Percentiles rank a stretch among this genome's conserved stretches.
These are phyloP conservation scores for Ascochyta pisi DNA, from an alignment of 2,329 filamentous ascomycete species.

Conservation along the genomic window DNA sequence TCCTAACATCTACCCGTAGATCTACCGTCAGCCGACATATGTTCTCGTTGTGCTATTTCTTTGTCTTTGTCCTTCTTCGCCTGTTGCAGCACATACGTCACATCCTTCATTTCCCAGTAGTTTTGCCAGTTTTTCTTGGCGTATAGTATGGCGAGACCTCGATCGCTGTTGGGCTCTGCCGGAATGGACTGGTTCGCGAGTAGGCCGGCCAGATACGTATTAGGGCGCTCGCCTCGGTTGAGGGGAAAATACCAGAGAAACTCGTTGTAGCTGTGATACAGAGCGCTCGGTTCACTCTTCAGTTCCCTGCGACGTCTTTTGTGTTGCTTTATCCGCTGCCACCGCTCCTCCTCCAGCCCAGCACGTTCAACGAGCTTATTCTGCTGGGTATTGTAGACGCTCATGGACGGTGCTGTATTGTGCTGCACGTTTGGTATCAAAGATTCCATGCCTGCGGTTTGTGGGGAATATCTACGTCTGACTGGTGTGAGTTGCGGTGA, in stretches of 20 bases:
- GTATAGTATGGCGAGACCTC: conserved; percentile 15
- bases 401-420: background rate
- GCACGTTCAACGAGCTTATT: background rate
- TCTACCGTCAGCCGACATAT: background rate
- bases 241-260: conserved; percentile 9
- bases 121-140: conserved; percentile 23
- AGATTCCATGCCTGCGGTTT: background rate
- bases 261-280: conserved; percentile 20
- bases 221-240: background rate
- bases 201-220: conserved; percentile 7
- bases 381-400: background rate
- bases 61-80: background rate
- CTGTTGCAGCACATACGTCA: background rate
- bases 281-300: conserved; percentile 7
- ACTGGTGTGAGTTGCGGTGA: background rate
- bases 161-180: conserved; percentile 9
- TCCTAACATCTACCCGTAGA: background rate
- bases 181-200: conserved; percentile 22
- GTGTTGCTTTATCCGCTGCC: background rate
- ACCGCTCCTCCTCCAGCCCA: background rate
- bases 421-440: background rate
- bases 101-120: conserved; percentile 1
- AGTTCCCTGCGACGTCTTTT: conserved; percentile 4
- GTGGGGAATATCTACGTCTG: background rate
- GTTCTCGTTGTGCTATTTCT: background rate